These are phyloP conservation scores for Mortierella hygrophila DNA, from an alignment of 192 early-diverging fungal species.

Conservation along the genomic window DNA sequence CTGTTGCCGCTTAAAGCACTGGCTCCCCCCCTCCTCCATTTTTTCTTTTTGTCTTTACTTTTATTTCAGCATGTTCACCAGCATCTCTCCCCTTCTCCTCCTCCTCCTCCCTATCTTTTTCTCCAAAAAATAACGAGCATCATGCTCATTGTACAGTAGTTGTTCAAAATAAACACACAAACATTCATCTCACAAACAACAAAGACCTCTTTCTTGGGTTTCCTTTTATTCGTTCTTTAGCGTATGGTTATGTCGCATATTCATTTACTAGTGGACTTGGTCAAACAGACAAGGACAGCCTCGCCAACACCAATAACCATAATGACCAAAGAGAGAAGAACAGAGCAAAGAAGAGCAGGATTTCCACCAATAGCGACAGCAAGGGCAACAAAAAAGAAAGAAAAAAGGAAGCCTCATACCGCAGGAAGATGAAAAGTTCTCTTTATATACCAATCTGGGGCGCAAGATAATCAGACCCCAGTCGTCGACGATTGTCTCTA, in stretches of 20 bases:
- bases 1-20: conserved; percentile 13
- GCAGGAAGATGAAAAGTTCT: too few relatives aligned
- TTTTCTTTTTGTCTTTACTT: neutral
- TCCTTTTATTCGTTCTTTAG: too few relatives aligned
- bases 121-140: conserved; percentile 1
- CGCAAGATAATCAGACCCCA: neutral
- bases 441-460: too few relatives aligned
- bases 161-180: neutral
- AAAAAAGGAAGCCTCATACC: too few relatives aligned
- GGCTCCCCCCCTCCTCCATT: neutral
- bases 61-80: conserved; percentile 10
- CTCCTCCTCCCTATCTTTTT: neutral
- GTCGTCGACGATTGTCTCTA: too few relatives aligned
- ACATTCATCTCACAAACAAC: neutral
- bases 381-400: neutral
- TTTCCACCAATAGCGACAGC: too few relatives aligned
- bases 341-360: neutral
- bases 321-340: conserved; percentile 9
- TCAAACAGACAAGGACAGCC: too few relatives aligned
- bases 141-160: conserved; percentile 1
- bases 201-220: neutral
- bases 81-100: neutral
- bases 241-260: too few relatives aligned
- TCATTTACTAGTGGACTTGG: too few relatives aligned
- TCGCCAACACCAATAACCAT: neutral